phyloP scores from a whole-genome alignment of 169 alveolate genomes.

The Prorocentrum cordatum region DNA sequence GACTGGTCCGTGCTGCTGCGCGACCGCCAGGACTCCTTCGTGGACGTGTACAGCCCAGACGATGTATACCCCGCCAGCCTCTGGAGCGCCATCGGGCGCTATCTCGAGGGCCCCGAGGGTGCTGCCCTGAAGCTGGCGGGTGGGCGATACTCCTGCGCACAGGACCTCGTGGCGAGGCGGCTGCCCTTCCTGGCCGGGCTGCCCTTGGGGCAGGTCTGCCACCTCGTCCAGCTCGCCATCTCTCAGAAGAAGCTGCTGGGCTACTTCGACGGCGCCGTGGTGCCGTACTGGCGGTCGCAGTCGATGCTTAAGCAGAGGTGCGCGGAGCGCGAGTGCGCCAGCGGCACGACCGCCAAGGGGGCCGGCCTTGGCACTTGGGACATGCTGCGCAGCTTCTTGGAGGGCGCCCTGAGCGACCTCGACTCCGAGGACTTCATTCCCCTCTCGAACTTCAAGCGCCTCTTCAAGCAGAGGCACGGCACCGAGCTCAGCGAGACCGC shows the following conservation, averaged over 20 bases:
- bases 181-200: no score
- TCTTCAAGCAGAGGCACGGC: conserved; percentile 32
- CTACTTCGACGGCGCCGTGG: conserved; percentile 57
- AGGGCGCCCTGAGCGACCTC: no score
- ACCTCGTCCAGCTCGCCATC: conserved; percentile 55
- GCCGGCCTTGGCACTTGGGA: no score
- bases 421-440: not conserved
- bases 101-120: no score
- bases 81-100: no score
- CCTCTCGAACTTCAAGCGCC: conserved; percentile 42
- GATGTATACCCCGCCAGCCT: no score
- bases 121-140: no score
- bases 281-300: conserved; percentile 49
- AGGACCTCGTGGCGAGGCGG: no score
- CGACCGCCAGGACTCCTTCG: conserved; percentile 10
- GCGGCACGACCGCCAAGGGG: no score
- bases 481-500: conserved; percentile 47
- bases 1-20: conserved; percentile 29
- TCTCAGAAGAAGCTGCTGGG: conserved; percentile 65
- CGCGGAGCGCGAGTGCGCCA: no score
- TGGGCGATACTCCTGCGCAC: no score
- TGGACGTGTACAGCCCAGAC: not conserved
- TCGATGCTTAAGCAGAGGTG: not conserved
- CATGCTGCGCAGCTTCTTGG: no score
- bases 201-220: conserved; percentile 60